phyloP scores from a whole-genome alignment of 2,329 filamentous ascomycete species.

The Grosmannia serpens region DNA sequence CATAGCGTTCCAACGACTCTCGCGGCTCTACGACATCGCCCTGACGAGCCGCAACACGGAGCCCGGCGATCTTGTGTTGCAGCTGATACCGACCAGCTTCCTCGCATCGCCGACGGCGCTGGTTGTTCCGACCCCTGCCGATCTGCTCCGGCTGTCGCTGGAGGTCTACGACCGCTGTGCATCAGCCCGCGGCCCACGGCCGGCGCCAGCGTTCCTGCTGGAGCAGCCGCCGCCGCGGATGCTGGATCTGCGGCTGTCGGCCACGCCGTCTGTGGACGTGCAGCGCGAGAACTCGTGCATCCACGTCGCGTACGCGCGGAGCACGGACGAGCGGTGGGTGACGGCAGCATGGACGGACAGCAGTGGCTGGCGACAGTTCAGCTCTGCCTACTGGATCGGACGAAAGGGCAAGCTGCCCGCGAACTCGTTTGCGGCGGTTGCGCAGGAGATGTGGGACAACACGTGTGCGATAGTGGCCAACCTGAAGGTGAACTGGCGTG shows the following conservation, averaged over 20 bases:
- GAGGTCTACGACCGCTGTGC: constrained; percentile 71
- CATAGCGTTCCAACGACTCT: constrained; percentile 60
- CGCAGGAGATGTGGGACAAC: constrained; percentile 65
- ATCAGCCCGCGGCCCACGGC: constrained; percentile 41
- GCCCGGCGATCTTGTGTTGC: constrained; percentile 60
- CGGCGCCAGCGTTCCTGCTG: constrained; percentile 60
- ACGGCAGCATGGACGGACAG: constrained; percentile 74
- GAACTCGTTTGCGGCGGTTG: constrained; percentile 49
- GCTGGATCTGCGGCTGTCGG: constrained; percentile 63
- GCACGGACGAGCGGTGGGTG: constrained; percentile 66
- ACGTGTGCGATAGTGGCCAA: constrained; percentile 61
- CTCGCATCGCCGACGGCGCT: constrained; percentile 52
- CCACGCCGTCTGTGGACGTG: constrained; percentile 58
- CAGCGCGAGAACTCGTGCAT: constrained; percentile 70
- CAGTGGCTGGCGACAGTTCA: constrained; percentile 60
- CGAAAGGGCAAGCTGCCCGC: constrained; percentile 41
- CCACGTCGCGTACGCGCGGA: constrained; percentile 68
- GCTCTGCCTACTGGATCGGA: constrained; percentile 60
- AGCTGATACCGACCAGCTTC: constrained; percentile 60
- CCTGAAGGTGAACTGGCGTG: constrained; percentile 63
- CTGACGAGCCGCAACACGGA: constrained; percentile 20
- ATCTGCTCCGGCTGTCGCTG: constrained; percentile 53
- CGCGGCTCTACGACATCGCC: constrained; percentile 47
- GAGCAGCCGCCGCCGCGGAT: constrained; percentile 57
- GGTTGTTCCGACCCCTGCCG: constrained; percentile 47